Percentiles rank a stretch among this genome's conserved stretches.
These are phyloP conservation scores for Dictyostelium intermedium DNA, from an alignment of 78 protist species.

Conservation along the genomic window DNA sequence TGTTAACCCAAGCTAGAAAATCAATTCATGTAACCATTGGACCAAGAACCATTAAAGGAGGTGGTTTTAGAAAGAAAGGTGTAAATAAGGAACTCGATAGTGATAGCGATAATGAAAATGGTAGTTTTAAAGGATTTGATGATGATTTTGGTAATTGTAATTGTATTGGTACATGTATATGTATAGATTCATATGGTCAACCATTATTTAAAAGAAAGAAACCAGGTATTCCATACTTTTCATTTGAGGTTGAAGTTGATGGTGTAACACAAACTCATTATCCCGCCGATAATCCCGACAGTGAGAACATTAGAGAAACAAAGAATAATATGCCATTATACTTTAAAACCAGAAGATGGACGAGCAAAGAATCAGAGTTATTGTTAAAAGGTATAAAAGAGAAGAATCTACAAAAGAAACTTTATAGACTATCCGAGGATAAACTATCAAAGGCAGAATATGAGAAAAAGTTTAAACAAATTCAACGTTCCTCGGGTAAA, in stretches of 20 bases:
- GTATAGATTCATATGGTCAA: not conserved
- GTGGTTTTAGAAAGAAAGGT: not conserved
- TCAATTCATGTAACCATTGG: not conserved
- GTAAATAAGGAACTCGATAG: not conserved
- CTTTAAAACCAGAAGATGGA: constrained; percentile 60
- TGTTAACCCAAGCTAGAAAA: not conserved
- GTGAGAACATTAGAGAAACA: not conserved
- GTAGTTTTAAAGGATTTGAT: not conserved
- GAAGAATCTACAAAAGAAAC: constrained; percentile 28
- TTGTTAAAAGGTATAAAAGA: constrained; percentile 46
- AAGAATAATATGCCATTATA: constrained; percentile 36
- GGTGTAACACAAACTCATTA: not conserved
- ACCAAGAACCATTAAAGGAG: not conserved
- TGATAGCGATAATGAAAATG: not conserved
- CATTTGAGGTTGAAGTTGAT: not conserved
- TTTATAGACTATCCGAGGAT: constrained; percentile 7
- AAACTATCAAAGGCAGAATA: constrained; percentile 1
- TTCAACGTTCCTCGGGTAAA: not conserved
- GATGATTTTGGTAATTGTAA: not conserved
- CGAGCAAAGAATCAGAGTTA: constrained; percentile 4
- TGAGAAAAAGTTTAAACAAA: not conserved
- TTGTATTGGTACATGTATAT: not conserved
- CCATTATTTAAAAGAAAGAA: not conserved
- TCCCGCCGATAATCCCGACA: constrained; percentile 61
- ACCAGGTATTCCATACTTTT: constrained; percentile 30